Conservation (phyloP, 768 basidiomycete genomes). For the Fomitopsis serialis region DNA sequence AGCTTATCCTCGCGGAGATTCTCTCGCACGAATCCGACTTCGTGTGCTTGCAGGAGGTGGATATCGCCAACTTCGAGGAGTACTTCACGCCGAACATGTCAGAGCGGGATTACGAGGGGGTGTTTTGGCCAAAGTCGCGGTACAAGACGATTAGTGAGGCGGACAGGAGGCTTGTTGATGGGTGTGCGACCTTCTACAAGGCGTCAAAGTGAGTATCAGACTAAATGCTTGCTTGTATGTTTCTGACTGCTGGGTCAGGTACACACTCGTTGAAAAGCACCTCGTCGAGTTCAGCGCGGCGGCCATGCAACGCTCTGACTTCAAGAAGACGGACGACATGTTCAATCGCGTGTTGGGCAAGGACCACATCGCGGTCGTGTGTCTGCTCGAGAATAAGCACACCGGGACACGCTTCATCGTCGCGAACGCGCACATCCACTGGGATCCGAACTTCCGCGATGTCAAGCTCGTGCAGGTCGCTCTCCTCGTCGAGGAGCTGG, state of each 20-base stretch:
- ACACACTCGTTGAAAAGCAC: conserved; percentile 88
- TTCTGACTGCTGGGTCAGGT: conserved; percentile 34
- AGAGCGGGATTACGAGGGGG: conserved; percentile 81
- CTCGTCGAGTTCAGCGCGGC: conserved; percentile 90
- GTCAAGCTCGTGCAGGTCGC: conserved; percentile 98
- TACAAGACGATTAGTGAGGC: conserved; percentile 88
- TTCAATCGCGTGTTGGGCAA: conserved; percentile 96
- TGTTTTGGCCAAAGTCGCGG: conserved; percentile 87
- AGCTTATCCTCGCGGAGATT: conserved; percentile 81
- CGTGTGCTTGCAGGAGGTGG: conserved; percentile 93
- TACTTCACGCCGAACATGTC: conserved; percentile 75
- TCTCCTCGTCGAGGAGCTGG: conserved; percentile 85
- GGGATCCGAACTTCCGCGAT: conserved; percentile 90
- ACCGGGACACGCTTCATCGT: conserved; percentile 87
- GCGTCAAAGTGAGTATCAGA: conserved; percentile 61
- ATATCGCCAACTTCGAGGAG: conserved; percentile 87
- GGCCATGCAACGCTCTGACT: conserved; percentile 89
- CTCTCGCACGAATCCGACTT: conserved; percentile 81
- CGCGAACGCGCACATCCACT: conserved; percentile 87
- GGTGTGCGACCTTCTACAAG: conserved; percentile 96
- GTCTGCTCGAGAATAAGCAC: conserved; percentile 78
- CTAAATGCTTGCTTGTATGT: neutral
- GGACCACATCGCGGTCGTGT: conserved; percentile 88
- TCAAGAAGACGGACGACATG: conserved; percentile 98
- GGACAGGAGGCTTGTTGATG: conserved; percentile 87